Conservation (phyloP, 2,329 filamentous ascomycete genomes). For the Aureobasidium sp. region DNA sequence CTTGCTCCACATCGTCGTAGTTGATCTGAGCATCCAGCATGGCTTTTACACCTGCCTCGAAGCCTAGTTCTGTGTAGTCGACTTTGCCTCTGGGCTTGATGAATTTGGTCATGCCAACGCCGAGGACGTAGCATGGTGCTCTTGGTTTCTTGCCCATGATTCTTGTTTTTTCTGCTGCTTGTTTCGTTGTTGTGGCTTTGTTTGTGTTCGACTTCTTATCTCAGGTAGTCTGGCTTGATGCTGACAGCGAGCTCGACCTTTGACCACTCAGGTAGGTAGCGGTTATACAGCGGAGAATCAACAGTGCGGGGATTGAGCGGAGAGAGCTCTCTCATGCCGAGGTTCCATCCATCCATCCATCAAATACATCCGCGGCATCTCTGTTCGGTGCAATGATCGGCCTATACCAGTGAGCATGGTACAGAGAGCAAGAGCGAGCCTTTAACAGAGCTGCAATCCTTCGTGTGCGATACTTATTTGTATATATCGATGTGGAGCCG, state of each 20-base stretch:
- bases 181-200: not conserved
- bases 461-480: not conserved
- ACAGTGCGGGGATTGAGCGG: constrained; percentile 10
- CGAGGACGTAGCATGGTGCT: constrained; percentile 72
- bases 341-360: not conserved
- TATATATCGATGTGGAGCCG: not conserved
- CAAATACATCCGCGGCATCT: constrained; percentile 1
- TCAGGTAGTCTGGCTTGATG: not conserved
- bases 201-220: not conserved
- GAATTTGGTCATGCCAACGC: constrained; percentile 99
- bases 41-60: constrained; percentile 84
- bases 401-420: not conserved
- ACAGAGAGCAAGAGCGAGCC: not conserved
- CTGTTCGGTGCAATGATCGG: not conserved
- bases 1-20: constrained; percentile 94
- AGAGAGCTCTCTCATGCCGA: constrained; percentile 10
- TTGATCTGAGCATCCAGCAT: constrained; percentile 78
- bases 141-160: constrained; percentile 30
- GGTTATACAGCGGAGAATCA: not conserved
- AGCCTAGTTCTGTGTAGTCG: constrained; percentile 90
- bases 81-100: constrained; percentile 93
- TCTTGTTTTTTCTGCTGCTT: not conserved
- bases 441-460: no score
- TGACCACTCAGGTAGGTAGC: not conserved
- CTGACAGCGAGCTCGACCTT: not conserved